Base-by-base conservation (phyloP, 129 eudicot species). In the Erigeron canadensis region DNA sequence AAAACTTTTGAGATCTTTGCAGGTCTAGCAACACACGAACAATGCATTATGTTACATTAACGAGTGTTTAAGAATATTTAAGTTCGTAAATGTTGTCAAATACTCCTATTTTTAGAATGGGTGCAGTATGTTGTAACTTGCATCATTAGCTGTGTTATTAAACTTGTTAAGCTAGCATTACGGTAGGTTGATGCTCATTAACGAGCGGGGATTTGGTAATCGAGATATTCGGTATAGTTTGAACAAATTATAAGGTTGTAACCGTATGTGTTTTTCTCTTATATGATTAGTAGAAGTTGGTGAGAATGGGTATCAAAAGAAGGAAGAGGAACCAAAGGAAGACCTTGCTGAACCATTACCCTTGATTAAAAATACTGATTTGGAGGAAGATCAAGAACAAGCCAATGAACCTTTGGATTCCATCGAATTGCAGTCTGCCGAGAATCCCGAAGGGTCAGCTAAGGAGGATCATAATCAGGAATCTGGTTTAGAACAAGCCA, bases 231-330 rank as follows among this genome's bases (percentile, higher is more conserved):
- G 3, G 34, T 28, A 1, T 28, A 28, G 34, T 28, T 28, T 28
- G 34, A 28, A 28, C 34, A 28, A 2, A 28, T 28, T 3, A 69
- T 9, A 6, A 38, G 7, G 7, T 38, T 42, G 63, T 54, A 16
- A 43, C 0, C 44, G 50, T 19, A 40, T 16, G 6, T 68, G n/a
- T 18, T 65, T 22, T 18, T n/a, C 38, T 67, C 23, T 80, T 16
- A 21, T 44, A 17, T 69, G 65, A 63, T 39, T 48, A 9, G 45
- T 60, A 39, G 65, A 80, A 75, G 82, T 67, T 57, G 67, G 71
- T 0, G 83, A 76, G 74, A 90, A 85, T 61, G 89, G 96, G 60
- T 76, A 81, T 72, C 76, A 15, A 81, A 65, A 61, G 85, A 76
- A 71, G 21, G 73, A 10, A 58, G 82, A 86, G 43, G 88, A 65